Evolutionary conservation across 192 early-diverging fungal genomes (phyloP), one percentile per base, ranked within the genome.

Genomic region (Dissophora globulifera): DNA sequence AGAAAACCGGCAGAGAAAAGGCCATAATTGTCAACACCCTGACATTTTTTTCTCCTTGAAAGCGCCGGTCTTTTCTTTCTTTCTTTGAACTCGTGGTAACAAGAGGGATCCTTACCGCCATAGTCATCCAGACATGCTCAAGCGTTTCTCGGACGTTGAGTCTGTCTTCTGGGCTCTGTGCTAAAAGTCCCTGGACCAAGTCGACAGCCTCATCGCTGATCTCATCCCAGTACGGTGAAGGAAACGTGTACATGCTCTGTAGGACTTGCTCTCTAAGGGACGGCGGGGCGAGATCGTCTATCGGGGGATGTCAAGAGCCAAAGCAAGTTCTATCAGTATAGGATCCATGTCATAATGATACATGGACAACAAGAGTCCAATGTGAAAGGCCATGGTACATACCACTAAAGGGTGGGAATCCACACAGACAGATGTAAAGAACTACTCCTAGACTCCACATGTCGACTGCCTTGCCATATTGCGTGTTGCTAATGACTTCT

Each of bases 361-460:
- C n/a, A n/a, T n/a, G n/a, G n/a, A n/a, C n/a, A n/a, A n/a, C n/a
- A n/a, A n/a, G n/a, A n/a, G n/a, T n/a, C n/a, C n/a, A n/a, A n/a
- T n/a, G n/a, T n/a, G n/a, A n/a, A n/a, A n/a, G n/a, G n/a, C n/a
- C n/a, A n/a, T 16, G 16, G 26, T 16, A 69, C 85, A 17, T 88
- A 86, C 62, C 85, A 78, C 58, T 76, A 70, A 98, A 98, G 26
- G 96, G 96, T 23, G 93, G 93, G 67, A 88, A 91, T 6, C 96
- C 94, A 72, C 92, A 95, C 7, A 98, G 83, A 50, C 91, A 91
- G 58, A 96, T 92, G 78, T 96, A 98, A n/a, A 95, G 87, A 41
- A 97, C 94, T 0, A 96, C 95, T 10, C 96, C 96, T 13, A 95
- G 78, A 49, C 92, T 94, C 96, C 96, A 98, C 83, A 98, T 84